These are phyloP conservation scores for Monosporascus ibericus DNA, from an alignment of 2,329 filamentous ascomycete species.

Conservation along the genomic window DNA sequence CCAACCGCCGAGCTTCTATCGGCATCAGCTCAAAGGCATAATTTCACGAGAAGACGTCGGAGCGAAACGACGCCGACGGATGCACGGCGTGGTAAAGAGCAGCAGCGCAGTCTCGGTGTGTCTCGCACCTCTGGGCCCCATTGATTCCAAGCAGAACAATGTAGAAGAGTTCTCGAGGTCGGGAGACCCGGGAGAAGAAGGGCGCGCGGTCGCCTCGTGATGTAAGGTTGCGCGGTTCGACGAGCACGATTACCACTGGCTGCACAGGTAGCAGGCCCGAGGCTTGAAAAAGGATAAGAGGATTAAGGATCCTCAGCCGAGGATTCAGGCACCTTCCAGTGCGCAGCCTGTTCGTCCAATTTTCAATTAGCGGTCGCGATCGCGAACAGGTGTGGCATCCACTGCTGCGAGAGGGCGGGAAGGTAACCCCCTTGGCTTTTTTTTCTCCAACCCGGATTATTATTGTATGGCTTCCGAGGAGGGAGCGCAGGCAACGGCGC, in stretches of 20 bases:
- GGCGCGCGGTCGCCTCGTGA: background rate
- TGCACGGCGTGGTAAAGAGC: no score
- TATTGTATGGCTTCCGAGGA: background rate
- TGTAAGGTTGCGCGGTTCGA: background rate
- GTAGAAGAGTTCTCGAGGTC: background rate
- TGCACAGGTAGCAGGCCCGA: background rate
- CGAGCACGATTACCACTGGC: background rate
- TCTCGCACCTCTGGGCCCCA: no score
- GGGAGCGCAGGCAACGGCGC: background rate
- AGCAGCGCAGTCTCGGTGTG: no score
- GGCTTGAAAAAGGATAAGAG: background rate
- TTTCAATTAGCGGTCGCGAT: background rate
- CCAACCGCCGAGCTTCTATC: background rate
- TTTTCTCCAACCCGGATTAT: background rate
- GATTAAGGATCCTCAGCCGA: background rate
- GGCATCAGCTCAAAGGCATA: background rate
- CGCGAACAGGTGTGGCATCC: background rate
- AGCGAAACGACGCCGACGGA: no score
- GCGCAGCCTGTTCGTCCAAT: background rate
- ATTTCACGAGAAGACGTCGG: background rate
- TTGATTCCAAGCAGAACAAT: background rate
- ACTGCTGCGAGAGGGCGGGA: background rate
- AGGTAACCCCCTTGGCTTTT: background rate
- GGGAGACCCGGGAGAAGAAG: background rate
- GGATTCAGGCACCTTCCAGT: background rate